Percentiles rank a stretch among this genome's conserved stretches.
phyloP scores from a whole-genome alignment of 2,329 filamentous ascomycete genomes.

The Trichoderma sp. region DNA sequence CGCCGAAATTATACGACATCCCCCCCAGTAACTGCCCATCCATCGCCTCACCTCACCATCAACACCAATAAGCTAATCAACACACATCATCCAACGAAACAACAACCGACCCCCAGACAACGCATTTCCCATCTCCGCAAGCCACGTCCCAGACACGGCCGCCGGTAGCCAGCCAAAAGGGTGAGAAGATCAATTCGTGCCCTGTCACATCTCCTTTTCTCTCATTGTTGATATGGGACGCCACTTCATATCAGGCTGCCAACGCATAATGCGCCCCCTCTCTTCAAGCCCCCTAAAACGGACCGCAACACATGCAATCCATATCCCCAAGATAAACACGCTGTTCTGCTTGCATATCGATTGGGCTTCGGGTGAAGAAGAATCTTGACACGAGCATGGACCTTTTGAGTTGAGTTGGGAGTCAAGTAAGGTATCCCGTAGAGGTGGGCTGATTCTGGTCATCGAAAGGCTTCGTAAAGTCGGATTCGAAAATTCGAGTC shows the following conservation, averaged over 20 bases:
- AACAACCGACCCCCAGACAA: not conserved
- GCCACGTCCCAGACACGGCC: not conserved
- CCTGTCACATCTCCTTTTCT: not conserved
- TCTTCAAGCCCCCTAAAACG: not conserved
- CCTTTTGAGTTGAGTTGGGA: not conserved
- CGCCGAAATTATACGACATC: not conserved
- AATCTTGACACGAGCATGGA: not conserved
- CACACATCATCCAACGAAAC: not conserved
- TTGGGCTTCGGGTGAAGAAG: not conserved
- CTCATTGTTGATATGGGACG: not conserved
- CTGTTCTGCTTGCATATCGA: too few species aligned
- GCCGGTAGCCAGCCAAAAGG: not conserved
- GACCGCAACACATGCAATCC: not conserved
- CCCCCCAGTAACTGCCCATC: not conserved
- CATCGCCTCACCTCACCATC: not conserved
- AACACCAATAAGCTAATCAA: not conserved
- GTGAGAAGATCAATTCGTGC: too few species aligned
- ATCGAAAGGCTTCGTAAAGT: not conserved
- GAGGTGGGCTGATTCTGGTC: not conserved
- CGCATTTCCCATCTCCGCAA: not conserved
- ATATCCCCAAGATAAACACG: too few species aligned
- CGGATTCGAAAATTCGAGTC: not conserved
- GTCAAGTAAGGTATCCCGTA: not conserved
- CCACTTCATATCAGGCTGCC: constrained; percentile 16
- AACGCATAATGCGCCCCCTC: constrained; percentile 5